A percentile compares a stretch with the other conserved stretches of the same genome.
Conservation (phyloP, 2,329 filamentous ascomycete genomes). For the Geosmithia putterillii region DNA sequence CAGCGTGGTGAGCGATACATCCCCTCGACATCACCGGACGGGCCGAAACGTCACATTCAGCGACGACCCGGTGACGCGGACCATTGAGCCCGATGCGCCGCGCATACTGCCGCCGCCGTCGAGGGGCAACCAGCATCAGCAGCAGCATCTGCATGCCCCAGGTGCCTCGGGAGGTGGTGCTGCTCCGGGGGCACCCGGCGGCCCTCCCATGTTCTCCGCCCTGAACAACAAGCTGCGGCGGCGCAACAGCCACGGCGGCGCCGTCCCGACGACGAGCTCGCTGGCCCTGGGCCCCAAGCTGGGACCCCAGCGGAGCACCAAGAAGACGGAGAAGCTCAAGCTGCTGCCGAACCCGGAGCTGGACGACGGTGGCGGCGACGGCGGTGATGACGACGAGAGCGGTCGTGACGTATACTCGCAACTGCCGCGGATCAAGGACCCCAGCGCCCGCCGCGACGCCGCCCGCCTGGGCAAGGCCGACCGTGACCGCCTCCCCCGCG, state of each 20-base stretch:
- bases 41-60: constrained; percentile 67
- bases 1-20: constrained; percentile 4
- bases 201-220: constrained; percentile 55
- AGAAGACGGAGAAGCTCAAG: constrained; percentile 94
- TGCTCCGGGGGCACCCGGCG: constrained; percentile 10
- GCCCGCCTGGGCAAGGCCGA: constrained; percentile 90
- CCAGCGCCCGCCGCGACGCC: constrained; percentile 82
- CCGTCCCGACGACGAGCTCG: constrained; percentile 20
- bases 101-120: constrained; percentile 10
- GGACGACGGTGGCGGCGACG: constrained; percentile 59
- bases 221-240: constrained; percentile 81
- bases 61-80: constrained; percentile 51
- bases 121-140: constrained; percentile 6
- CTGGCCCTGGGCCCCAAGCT: constrained; percentile 51
- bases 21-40: constrained; percentile 27
- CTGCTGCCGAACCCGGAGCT: constrained; percentile 85
- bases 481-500: constrained; percentile 70
- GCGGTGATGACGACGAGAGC: constrained; percentile 77
- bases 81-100: constrained; percentile 35
- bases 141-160: constrained; percentile 18
- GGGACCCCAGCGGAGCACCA: constrained; percentile 86
- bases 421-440: constrained; percentile 95
- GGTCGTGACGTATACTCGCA: constrained; percentile 94
- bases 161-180: too few species aligned
- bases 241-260: constrained; percentile 69